A percentile compares a stretch with the other conserved stretches of the same genome.
Evolutionary conservation across 73 alveolate species (phyloP).

Genomic region (Blepharisma japonicum): DNA sequence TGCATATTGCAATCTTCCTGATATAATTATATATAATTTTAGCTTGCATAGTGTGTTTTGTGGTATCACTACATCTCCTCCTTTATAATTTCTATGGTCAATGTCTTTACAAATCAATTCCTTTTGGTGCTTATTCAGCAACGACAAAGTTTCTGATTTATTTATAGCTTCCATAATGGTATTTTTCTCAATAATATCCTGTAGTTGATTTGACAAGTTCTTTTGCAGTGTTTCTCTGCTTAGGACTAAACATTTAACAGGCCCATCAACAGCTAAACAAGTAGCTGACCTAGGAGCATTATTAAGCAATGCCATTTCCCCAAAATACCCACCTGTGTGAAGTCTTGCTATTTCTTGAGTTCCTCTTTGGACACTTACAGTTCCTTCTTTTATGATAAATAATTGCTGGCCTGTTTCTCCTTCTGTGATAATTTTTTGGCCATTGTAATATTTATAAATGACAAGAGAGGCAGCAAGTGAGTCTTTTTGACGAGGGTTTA

Average conservation of each 20-base stretch:
- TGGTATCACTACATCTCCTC: slow-evolving; percentile 47
- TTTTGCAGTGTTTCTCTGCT: slow-evolving; percentile 48
- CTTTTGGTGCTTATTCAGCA: slow-evolving; percentile 27
- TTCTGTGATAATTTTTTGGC: slow-evolving; percentile 62
- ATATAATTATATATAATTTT: slow-evolving; percentile 35
- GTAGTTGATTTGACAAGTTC: slow-evolving; percentile 43
- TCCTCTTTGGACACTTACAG: slow-evolving; percentile 52
- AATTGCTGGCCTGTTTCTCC: slow-evolving; percentile 84
- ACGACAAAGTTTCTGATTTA: slow-evolving; percentile 32
- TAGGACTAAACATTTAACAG: slow-evolving; percentile 42
- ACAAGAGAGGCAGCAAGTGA: slow-evolving; percentile 12
- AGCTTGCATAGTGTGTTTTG: slow-evolving; percentile 37
- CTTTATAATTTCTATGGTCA: slow-evolving; percentile 32
- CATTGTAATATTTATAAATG: slow-evolving; percentile 36
- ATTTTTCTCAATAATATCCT: slow-evolving; percentile 46
- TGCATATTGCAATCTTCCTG: slow-evolving; percentile 30
- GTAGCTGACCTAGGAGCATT: slow-evolving; percentile 59
- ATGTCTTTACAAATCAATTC: slow-evolving; percentile 45
- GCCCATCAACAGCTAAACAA: slow-evolving; percentile 43
- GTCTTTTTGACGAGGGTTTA: slow-evolving; percentile 11
- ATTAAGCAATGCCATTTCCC: slow-evolving; percentile 47
- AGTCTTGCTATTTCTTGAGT: slow-evolving; percentile 45
- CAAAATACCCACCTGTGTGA: slow-evolving; percentile 52
- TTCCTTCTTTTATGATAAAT: slow-evolving; percentile 69
- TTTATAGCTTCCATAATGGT: slow-evolving; percentile 46